Base-by-base conservation (phyloP, 2,329 filamentous ascomycete genomes). In the Ophiobolus disseminans region DNA sequence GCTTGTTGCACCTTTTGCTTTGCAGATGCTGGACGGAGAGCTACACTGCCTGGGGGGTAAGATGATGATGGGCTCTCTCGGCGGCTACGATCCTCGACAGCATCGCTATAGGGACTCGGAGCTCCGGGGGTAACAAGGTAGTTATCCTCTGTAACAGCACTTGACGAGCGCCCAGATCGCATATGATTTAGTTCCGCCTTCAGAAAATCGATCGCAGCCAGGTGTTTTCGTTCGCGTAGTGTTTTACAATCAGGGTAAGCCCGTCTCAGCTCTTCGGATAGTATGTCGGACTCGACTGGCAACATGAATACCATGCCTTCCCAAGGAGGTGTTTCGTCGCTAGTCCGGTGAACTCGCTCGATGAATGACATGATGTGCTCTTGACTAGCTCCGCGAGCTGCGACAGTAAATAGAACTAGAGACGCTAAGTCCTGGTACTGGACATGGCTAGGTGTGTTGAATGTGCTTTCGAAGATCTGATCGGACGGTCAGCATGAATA, bases 171-270 rank as follows among this genome's bases (percentile, higher is more conserved):
- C n/a, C 13, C 30, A n/a, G 30, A 38, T 14, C 48, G 54, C 55
- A 68, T 68, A 5, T 48, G 40, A 4, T 34, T 10, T 4, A 69
- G 57, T 31, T 69, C 66, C 2, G 40, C 31, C 8, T 32, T n/a
- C 7, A 70, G 44, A 25, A 67, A 67, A n/a, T 57, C 53, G 14
- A 68, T 68, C 2, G 58, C 52, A n/a, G 65, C 66, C 40, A 55
- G 48, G 44, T 65, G 57, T 26, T 68, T 68, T 13, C 66, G 54
- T 37, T 69, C 54, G 13, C 61, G 52, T 14, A 61, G 45, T 31
- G 50, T 65, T 13, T 38, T 30, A 17, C 55, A 54, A 9, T 58
- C n/a, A 7, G 65, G 60, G 30, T 63, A 68, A 17, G 41, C 36
- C 10, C 14, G 23, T 32, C 50, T 62, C 4, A 70, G 54, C 13